Evolutionary conservation across 2,329 filamentous ascomycete species (phyloP), one percentile per base, ranked within the genome.

Genomic region (Aspergillus udagawae): DNA sequence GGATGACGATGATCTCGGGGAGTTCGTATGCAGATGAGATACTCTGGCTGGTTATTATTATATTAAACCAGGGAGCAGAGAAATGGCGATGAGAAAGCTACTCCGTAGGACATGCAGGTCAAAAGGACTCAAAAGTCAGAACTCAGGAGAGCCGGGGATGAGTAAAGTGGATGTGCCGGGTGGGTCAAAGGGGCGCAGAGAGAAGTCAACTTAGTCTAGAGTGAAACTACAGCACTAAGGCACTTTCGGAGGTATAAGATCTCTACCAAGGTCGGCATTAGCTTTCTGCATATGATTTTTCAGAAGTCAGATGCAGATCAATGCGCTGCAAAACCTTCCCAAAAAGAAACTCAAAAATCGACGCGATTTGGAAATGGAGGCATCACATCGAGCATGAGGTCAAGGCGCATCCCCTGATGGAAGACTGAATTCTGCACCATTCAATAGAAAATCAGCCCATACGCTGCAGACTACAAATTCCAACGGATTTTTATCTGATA

Each of bases 71-170:
- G 23, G 25, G n/a, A 49, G 27, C 48, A 38, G 14, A 41, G 47
- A 49, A 38, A 47, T 17, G 14, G 5, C 5, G 32, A 35, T 17
- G 32, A 35, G 32, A 35, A 32, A 35, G 32, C 32, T 17, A 38
- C 32, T 14, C 14, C 27, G 20, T 47, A 52, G 50, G 50, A 50
- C 25, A 56, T 53, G 54, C 54, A 56, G 47, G 51, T 14, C 44
- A 27, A 25, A 44, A 21, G 44, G 42, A 23, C 42, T 47, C 23
- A 23, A 9, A 45, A 53, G 23, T 41, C 21, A 27, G 25, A 48
- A 56, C 49, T 56, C 55, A 56, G 55, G 55, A 56, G 55, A 56
- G 51, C 35, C 21, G 45, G 45, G 32, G 42, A 56, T 51, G 54
- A 27, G 21, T 12, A 47, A 44, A 21, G 41, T 12, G 41, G n/a